Evolutionary conservation across 768 basidiomycete species (phyloP).

Genomic region (Naganishia vaughanmartiniae): DNA sequence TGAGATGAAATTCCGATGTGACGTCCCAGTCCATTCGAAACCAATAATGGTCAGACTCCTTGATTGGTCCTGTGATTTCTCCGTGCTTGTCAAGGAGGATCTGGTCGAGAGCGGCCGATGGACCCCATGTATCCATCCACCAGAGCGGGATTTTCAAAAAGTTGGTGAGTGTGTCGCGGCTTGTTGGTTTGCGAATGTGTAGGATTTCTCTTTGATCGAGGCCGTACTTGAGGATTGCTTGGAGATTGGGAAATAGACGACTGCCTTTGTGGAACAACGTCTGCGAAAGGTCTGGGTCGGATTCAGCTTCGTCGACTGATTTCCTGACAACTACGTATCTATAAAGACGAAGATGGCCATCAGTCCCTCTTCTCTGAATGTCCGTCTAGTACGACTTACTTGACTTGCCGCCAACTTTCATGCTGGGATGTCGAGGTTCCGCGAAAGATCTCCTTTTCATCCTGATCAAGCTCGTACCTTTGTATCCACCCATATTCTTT

Average conservation of each 20-base stretch:
- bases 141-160: not conserved
- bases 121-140: not conserved
- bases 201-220: not conserved
- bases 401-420: not conserved
- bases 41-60: not conserved
- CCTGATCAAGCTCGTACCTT: not conserved
- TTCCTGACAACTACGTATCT: no score
- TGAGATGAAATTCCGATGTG: not conserved
- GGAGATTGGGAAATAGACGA: not conserved
- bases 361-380: not conserved
- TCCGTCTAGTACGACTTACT: not conserved
- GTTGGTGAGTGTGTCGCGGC: not conserved
- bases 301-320: no score
- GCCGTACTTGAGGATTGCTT: not conserved
- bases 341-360: no score
- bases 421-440: not conserved
- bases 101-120: not conserved
- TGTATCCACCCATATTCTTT: not conserved
- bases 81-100: not conserved
- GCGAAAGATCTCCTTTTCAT: not conserved
- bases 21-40: not conserved
- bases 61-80: not conserved
- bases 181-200: not conserved
- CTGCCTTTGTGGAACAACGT: not conserved
- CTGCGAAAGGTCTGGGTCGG: not conserved